Base-by-base conservation (phyloP, 2,329 filamentous ascomycete genomes). In the Scolecobasidium constrictum region DNA sequence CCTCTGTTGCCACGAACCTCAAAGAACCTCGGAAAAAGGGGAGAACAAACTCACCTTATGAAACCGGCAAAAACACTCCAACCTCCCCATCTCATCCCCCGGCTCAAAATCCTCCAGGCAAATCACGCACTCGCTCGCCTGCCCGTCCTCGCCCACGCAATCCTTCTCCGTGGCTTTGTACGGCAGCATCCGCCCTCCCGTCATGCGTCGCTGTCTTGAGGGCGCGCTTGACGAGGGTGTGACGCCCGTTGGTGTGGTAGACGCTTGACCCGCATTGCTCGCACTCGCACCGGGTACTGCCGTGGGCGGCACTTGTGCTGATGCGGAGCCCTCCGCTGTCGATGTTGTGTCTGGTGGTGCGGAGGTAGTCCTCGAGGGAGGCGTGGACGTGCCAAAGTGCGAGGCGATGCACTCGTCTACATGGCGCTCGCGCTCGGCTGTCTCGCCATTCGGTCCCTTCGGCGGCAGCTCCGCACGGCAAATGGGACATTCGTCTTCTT, bases 401-500 rank as follows among this genome's bases (percentile, higher is more conserved):
- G 38, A 34, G 1, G 52, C 50, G 38, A 68, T 63, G 42, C 65
- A 68, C 11, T 59, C 55, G 42, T 61, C 54, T 13, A 73, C 62
- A 45, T 72, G 69, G 12, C 56, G 53, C 47, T 66, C 64, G 19
- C 69, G 58, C 3, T 56, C 54, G 1, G 50, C 47, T 17, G 68
- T 64, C 13, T 64, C 63, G 5, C 58, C 59, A 18, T 58, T 48
- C 1, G 54, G 52, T 4, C 53, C 58, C 42, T 57, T 60, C 2
- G 75, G 71, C 1, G 83, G 82, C 3, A 87, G 68, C 59, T 86
- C 81, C 28, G 68, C 63, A 53, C 84, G 82, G 52, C 84, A 90
- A 35, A 88, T 73, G 1, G 83, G 83, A 48, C 84, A 90, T 52
- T 86, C 81, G 55, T 88, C 83, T 54, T 87, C 83, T 56, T 88